Conservation (phyloP, 2,329 filamentous ascomycete species). For the Aspergillus fischeri region DNA sequence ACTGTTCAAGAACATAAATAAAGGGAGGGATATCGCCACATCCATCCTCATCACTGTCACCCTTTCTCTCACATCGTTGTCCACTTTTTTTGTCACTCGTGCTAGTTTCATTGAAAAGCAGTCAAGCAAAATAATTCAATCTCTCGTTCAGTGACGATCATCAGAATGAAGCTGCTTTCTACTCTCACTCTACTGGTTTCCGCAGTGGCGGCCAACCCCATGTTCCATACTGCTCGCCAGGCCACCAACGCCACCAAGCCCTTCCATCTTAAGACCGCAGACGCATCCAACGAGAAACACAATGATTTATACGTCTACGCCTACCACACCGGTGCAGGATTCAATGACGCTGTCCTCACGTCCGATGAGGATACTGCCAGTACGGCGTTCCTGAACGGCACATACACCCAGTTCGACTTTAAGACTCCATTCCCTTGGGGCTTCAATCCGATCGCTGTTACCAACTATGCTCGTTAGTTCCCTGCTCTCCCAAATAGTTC, state of each 20-base stretch:
- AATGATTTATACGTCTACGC: conserved; percentile 35
- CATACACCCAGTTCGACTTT: conserved; percentile 27
- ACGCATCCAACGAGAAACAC: conserved; percentile 20
- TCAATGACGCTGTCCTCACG: conserved; percentile 35
- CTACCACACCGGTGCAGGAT: conserved; percentile 41
- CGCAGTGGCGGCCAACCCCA: conserved; percentile 22
- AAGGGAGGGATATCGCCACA: background rate
- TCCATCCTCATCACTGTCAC: background rate
- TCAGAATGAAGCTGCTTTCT: conserved; percentile 26
- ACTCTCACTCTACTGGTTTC: conserved; percentile 27
- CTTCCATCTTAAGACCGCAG: conserved; percentile 35
- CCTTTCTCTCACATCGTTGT: background rate
- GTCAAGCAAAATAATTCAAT: background rate
- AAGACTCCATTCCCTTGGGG: conserved; percentile 30
- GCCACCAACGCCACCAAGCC: conserved; percentile 15
- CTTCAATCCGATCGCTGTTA: conserved; percentile 20
- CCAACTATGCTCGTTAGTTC: conserved; percentile 34
- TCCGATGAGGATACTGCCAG: conserved; percentile 19
- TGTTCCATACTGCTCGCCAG: conserved; percentile 14
- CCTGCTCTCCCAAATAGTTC: background rate
- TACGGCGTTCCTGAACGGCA: conserved; percentile 31
- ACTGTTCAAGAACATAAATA: background rate
- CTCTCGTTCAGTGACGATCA: background rate
- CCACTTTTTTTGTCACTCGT: background rate
- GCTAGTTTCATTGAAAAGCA: background rate